These are phyloP conservation scores for Coprinopsis sp. DNA, from an alignment of 768 basidiomycete genomes.

Conservation along the genomic window DNA sequence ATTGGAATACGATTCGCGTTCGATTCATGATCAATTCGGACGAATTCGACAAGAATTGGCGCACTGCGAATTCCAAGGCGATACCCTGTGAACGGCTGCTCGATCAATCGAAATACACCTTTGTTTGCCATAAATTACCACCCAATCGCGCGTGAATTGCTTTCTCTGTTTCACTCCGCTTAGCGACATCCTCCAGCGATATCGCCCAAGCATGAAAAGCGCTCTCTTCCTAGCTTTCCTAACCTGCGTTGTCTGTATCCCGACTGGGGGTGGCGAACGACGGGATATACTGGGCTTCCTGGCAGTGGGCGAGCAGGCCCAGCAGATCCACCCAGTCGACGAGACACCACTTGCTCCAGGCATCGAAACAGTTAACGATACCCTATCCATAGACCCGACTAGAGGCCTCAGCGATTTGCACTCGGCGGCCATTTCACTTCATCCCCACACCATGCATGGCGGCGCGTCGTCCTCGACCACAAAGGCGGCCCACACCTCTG, in stretches of 20 bases:
- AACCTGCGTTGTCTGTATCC: conserved; percentile 4
- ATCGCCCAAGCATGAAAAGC: neutral
- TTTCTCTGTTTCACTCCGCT: neutral
- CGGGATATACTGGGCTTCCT: conserved; percentile 8
- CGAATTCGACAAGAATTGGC: too few relatives aligned
- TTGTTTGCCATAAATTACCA: too few relatives aligned
- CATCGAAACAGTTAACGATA: neutral
- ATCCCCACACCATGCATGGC: too few relatives aligned
- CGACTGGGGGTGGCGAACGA: neutral
- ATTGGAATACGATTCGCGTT: too few relatives aligned
- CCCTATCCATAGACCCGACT: too few relatives aligned
- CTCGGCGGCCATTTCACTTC: too few relatives aligned
- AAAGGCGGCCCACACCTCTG: neutral
- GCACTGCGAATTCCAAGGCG: too few relatives aligned
- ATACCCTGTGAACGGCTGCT: too few relatives aligned
- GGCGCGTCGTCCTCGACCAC: neutral
- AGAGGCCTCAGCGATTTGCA: too few relatives aligned
- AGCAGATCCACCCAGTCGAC: neutral
- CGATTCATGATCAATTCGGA: too few relatives aligned
- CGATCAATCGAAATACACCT: too few relatives aligned
- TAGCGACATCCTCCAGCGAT: neutral
- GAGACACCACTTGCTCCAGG: neutral
- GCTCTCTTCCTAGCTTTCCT: neutral
- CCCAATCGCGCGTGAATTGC: too few relatives aligned
- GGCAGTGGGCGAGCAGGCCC: neutral